These are phyloP conservation scores for Macroventuria anomochaeta DNA, from an alignment of 2,329 filamentous ascomycete species.

Conservation along the genomic window DNA sequence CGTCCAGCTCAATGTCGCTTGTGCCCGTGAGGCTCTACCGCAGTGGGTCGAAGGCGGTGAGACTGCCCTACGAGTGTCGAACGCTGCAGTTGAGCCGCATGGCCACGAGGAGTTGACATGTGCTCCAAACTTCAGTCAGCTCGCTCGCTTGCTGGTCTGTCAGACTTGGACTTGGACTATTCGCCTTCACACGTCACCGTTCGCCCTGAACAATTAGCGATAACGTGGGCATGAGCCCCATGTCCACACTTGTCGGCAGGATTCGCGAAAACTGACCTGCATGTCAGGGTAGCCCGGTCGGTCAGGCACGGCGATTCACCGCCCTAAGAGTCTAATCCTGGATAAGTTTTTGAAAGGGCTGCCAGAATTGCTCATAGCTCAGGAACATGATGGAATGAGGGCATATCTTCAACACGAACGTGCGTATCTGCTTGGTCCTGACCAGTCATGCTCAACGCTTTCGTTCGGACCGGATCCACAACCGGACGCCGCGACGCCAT, in stretches of 20 bases:
- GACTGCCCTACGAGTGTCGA: background rate
- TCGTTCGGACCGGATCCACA: conserved; percentile 1
- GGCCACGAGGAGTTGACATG: background rate
- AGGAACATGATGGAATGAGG: conserved; percentile 2
- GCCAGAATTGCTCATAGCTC: conserved; percentile 9
- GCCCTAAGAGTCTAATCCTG: conserved; percentile 2
- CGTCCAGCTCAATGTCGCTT: conserved; percentile 10
- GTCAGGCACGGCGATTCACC: conserved; percentile 9
- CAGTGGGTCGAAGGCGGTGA: conserved; percentile 15
- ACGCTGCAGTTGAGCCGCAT: background rate
- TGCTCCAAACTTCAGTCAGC: background rate
- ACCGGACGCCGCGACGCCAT: conserved; percentile 12
- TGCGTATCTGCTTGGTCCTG: background rate
- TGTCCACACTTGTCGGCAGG: conserved; percentile 16
- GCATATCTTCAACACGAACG: background rate
- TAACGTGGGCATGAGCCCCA: conserved; percentile 6
- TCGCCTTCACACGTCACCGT: conserved; percentile 1
- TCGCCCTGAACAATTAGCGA: background rate
- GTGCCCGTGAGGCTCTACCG: conserved; percentile 18
- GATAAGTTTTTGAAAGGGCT: conserved; percentile 8
- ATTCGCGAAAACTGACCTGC: conserved; percentile 6
- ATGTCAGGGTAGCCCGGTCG: conserved; percentile 8
- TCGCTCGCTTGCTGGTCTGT: background rate
- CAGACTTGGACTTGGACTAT: background rate
- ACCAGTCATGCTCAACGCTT: conserved; percentile 3